These are phyloP conservation scores for Aspergillus tubingensis DNA, from an alignment of 2,329 filamentous ascomycete genomes.

Conservation along the genomic window DNA sequence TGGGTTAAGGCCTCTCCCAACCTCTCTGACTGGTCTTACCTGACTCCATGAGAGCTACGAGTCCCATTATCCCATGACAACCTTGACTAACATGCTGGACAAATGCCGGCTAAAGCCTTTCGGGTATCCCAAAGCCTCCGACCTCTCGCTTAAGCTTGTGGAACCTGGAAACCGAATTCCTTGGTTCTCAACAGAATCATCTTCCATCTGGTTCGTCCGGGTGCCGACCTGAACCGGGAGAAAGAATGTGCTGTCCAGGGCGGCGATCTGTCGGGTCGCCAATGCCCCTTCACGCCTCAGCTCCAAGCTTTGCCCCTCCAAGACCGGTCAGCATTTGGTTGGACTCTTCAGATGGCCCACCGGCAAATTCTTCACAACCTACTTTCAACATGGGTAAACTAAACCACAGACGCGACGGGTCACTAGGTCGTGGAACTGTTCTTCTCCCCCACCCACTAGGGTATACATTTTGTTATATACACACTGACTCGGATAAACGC, in stretches of 20 bases:
- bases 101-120: conserved; percentile 6
- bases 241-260: not conserved
- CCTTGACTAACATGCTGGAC: not conserved
- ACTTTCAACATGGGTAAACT: conserved; percentile 5
- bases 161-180: not conserved
- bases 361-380: conserved; percentile 12
- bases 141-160: conserved; percentile 8
- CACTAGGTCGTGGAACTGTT: not conserved
- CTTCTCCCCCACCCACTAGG: not conserved
- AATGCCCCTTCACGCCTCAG: not conserved
- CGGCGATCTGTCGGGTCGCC: not conserved
- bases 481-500: conserved; percentile 3
- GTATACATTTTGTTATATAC: conserved; percentile 1
- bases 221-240: conserved; percentile 4
- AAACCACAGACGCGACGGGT: not conserved
- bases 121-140: not conserved
- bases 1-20: conserved; percentile 6
- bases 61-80: no score
- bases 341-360: not conserved
- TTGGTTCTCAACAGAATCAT: not conserved
- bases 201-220: conserved; percentile 1
- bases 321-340: not conserved
- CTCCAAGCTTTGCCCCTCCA: not conserved
- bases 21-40: not conserved
- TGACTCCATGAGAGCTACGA: not conserved